These are phyloP conservation scores for Purpureocillium lavendulum DNA, from an alignment of 2,329 filamentous ascomycete species.

Conservation along the genomic window DNA sequence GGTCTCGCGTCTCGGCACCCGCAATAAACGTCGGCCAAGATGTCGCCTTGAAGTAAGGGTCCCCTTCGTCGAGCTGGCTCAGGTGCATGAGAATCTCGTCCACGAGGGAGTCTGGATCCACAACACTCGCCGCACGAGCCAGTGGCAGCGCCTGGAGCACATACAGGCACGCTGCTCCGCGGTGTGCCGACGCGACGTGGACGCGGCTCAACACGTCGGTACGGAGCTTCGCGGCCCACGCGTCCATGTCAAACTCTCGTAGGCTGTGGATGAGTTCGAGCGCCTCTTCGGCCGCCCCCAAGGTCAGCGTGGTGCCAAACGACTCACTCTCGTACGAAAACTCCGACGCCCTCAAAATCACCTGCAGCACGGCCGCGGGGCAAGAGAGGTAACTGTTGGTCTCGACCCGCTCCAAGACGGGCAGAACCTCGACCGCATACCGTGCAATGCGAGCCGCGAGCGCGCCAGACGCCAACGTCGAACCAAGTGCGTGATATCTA, in stretches of 20 bases:
- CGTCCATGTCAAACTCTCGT: slow-evolving; percentile 30
- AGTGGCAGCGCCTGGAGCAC: slow-evolving; percentile 33
- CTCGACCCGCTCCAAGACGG: slow-evolving; percentile 32
- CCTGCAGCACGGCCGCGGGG: slow-evolving; percentile 32
- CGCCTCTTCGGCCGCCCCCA: slow-evolving; percentile 25
- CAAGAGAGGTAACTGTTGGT: slow-evolving; percentile 34
- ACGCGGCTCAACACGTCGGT: slow-evolving; percentile 32
- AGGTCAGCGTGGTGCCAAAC: slow-evolving; percentile 20
- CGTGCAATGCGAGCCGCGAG: slow-evolving; percentile 29
- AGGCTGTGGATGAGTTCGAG: slow-evolving; percentile 31
- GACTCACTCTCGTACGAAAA: slow-evolving; percentile 26
- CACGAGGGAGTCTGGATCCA: slow-evolving; percentile 36
- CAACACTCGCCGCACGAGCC: slow-evolving; percentile 23
- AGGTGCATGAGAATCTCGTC: slow-evolving; percentile 43
- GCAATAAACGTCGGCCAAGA: slow-evolving; percentile 53
- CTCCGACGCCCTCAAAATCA: slow-evolving; percentile 35
- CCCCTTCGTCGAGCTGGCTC: slow-evolving; percentile 34
- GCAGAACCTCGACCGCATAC: slow-evolving; percentile 28
- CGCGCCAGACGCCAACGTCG: slow-evolving; percentile 25
- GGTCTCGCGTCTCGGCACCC: slow-evolving; percentile 43
- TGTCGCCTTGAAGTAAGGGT: slow-evolving; percentile 49
- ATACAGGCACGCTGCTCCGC: slow-evolving; percentile 38
- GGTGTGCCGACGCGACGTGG: slow-evolving; percentile 36
- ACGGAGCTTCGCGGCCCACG: slow-evolving; percentile 32
- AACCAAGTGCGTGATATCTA: slow-evolving; percentile 33